Evolutionary conservation across 1,139 yeast genomes (phyloP), one percentile per base, ranked within the genome.

Genomic region (Maudiozyma humilis): DNA sequence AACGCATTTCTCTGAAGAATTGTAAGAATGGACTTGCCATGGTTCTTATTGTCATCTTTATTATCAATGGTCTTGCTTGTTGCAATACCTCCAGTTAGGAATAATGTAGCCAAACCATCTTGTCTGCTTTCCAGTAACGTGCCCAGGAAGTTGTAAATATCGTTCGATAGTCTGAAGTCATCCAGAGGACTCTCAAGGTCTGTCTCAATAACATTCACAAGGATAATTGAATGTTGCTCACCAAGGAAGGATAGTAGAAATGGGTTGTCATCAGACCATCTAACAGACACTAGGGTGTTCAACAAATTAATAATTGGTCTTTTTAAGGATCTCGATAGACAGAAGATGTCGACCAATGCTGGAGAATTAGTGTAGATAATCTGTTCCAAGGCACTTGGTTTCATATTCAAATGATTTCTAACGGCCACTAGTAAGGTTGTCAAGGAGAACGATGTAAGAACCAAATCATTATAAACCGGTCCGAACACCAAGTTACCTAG

Each of bases 211-310:
- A 81, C 73, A 17, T 73, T 69, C 15, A 84, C 68, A 33, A 91
- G 69, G 8, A 77, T 66, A 37, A 73, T 75, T 0, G 96, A 75
- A 51, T 76, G 72, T 19, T 72, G 69, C 16, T 75, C 71, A 2
- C 95, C 94, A 43, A 89, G 66, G 59, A 86, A 88, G 0, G 96
- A 85, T 36, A 89, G 68, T 44, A 91, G 66, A 1, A 95, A 86
- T 2, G 95, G 95, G 32, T 78, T 76, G 20, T 73, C 72, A 6
- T 67, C 66, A 3, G 70, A 69, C 83, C 91, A 81, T 10, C 69
- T 65, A 0, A 81, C 84, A 29, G 71, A 70, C 0, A 87, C 79
- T 39, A 88, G 64, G 2, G 78, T 69, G 2, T 83, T 75, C 33
- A 88, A 66, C 32, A 87, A 63, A 38, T 73, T 75, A 34, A 86